Percentiles rank a stretch among this genome's conserved stretches.
Conservation (phyloP, 2,329 filamentous ascomycete species). For the Talaromyces sp. region DNA sequence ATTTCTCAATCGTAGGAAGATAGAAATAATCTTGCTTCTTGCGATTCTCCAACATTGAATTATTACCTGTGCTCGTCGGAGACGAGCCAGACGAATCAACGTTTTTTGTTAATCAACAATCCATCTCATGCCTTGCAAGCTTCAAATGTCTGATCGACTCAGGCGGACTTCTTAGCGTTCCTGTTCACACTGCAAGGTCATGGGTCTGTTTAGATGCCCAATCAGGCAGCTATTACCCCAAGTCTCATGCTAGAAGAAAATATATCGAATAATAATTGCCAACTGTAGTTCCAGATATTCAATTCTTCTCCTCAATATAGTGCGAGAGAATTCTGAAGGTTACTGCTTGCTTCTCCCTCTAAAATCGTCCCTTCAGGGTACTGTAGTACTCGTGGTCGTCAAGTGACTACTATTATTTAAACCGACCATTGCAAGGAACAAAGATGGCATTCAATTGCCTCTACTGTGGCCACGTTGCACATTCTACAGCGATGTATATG, state of each 20-base stretch:
- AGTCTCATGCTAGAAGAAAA: not conserved
- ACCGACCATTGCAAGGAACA: not conserved
- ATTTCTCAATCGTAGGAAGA: not conserved
- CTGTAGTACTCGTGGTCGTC: not conserved
- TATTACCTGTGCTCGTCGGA: not conserved
- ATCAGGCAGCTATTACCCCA: constrained; percentile 18
- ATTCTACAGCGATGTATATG: constrained; percentile 11
- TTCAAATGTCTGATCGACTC: not conserved
- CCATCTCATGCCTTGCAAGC: not conserved
- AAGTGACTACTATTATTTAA: not conserved
- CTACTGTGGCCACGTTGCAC: constrained; percentile 14
- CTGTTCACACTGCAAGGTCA: not conserved
- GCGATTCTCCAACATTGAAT: not conserved
- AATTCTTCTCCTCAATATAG: too few relatives aligned
- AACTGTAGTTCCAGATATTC: not conserved
- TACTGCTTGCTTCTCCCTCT: too few relatives aligned
- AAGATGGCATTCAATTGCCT: constrained; percentile 18
- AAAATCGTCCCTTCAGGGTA: not conserved
- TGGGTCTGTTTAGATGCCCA: constrained; percentile 12
- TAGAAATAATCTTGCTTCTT: not conserved
- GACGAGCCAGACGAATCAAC: not conserved
- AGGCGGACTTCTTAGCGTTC: not conserved
- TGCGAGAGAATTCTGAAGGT: not conserved
- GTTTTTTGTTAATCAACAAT: not conserved
- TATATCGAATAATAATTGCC: not conserved